Conservation (phyloP, 352 stramenopile genomes). For the Globisporangium barbulae region DNA sequence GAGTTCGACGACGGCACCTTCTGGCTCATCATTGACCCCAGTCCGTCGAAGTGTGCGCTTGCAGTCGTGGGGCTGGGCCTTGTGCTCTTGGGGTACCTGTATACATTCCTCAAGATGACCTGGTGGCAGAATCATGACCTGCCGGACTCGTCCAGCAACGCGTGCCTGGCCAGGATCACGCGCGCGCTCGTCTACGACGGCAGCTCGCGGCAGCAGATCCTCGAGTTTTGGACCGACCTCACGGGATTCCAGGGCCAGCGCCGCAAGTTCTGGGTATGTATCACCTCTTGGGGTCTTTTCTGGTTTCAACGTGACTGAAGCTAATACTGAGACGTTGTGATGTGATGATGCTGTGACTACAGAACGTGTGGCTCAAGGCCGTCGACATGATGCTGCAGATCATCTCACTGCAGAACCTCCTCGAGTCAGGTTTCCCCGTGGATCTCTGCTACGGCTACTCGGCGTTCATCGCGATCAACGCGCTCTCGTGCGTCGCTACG, state of each 20-base stretch:
- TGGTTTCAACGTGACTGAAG: not conserved
- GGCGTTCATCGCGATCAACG: conserved; percentile 24
- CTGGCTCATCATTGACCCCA: conserved; percentile 32
- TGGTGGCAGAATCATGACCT: conserved; percentile 21
- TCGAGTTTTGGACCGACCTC: conserved; percentile 24
- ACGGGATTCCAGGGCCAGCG: conserved; percentile 27
- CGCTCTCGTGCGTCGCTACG: conserved; percentile 20
- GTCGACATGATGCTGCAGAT: conserved; percentile 26
- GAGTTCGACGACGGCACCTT: conserved; percentile 46
- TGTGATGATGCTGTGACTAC: not conserved
- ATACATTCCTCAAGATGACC: conserved; percentile 28
- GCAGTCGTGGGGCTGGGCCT: conserved; percentile 22
- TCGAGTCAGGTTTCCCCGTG: conserved; percentile 29
- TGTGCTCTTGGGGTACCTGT: conserved; percentile 24
- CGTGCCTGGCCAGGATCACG: conserved; percentile 2
- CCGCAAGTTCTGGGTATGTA: conserved; percentile 42
- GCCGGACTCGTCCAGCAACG: conserved; percentile 8
- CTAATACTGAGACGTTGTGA: not conserved
- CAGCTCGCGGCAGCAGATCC: not conserved
- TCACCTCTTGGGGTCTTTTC: not conserved
- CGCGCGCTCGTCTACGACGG: conserved; percentile 5
- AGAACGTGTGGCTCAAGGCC: conserved; percentile 39
- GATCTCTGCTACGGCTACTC: conserved; percentile 29
- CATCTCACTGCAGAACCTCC: conserved; percentile 24
- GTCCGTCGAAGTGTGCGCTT: conserved; percentile 11